These are phyloP conservation scores for Stentor coeruleus DNA, from an alignment of 73 alveolate species.

Conservation along the genomic window DNA sequence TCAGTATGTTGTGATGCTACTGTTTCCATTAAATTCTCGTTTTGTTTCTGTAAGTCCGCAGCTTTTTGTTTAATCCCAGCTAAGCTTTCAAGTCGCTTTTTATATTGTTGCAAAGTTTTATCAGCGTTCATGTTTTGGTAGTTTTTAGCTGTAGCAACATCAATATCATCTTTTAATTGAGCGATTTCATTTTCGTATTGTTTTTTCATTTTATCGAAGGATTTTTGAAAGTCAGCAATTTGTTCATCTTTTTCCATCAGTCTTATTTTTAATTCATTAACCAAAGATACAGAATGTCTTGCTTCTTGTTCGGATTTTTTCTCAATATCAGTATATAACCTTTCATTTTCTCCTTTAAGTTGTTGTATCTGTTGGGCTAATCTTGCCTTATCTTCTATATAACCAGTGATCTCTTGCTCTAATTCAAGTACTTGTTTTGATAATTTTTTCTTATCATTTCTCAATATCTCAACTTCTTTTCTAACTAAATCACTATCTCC, in stretches of 20 bases:
- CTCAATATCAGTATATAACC: neutral
- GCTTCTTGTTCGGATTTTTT: neutral
- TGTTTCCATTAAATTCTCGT: neutral
- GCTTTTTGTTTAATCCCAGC: neutral
- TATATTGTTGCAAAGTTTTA: neutral
- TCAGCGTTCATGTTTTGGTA: neutral
- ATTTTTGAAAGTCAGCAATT: neutral
- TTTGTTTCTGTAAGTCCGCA: neutral
- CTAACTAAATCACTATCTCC: too few species aligned
- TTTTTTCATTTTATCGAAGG: neutral
- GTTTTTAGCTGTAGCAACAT: neutral
- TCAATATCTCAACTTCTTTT: neutral
- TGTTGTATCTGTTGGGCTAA: neutral
- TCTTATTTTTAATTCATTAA: neutral
- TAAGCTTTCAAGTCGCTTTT: neutral
- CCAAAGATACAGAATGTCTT: neutral
- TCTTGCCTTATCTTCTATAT: neutral
- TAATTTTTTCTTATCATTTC: neutral
- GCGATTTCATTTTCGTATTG: constrained; percentile 1
- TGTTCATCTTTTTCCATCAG: neutral
- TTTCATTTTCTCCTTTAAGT: neutral
- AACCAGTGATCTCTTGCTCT: neutral
- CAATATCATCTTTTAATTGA: neutral
- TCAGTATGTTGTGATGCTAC: neutral
- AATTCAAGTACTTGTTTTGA: neutral